Evolutionary conservation across 2,329 filamentous ascomycete species (phyloP).

Genomic region (Chrysoporthe puriensis): DNA sequence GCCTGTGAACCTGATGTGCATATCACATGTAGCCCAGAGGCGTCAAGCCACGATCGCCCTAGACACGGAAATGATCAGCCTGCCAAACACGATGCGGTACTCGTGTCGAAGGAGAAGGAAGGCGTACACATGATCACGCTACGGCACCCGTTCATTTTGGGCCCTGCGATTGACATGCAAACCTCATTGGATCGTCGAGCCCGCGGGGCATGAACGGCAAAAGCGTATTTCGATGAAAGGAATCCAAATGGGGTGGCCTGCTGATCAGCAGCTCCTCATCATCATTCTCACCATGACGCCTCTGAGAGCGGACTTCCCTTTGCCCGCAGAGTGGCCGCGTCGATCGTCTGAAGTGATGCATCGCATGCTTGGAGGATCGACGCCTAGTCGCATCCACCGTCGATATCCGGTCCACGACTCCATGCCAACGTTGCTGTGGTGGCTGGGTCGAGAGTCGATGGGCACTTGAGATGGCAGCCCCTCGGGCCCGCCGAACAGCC

Average conservation of each 20-base stretch:
- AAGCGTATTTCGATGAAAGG: not conserved
- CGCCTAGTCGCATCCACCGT: not conserved
- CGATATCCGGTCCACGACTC: not conserved
- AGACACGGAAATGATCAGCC: not conserved
- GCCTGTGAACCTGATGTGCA: not conserved
- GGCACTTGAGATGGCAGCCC: not conserved
- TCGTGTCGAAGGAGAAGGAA: not conserved
- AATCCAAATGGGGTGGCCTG: not conserved
- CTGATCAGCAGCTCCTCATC: not conserved
- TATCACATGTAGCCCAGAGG: not conserved
- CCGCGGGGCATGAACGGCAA: not conserved
- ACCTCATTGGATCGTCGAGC: not conserved
- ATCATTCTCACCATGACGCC: no score
- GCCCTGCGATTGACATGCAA: not conserved
- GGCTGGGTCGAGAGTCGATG: not conserved
- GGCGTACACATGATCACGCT: not conserved
- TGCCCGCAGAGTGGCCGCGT: not conserved
- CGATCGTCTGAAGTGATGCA: not conserved
- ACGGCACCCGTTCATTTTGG: not conserved
- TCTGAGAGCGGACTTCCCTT: not conserved
- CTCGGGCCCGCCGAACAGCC: not conserved
- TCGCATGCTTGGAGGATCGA: not conserved
- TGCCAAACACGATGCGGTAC: not conserved
- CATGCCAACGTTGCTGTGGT: not conserved
- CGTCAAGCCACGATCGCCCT: not conserved